Percentiles rank a stretch among this genome's conserved stretches.
phyloP scores from a whole-genome alignment of 495 filamentous ascomycete species.

The Aspergillus funiculosus region DNA sequence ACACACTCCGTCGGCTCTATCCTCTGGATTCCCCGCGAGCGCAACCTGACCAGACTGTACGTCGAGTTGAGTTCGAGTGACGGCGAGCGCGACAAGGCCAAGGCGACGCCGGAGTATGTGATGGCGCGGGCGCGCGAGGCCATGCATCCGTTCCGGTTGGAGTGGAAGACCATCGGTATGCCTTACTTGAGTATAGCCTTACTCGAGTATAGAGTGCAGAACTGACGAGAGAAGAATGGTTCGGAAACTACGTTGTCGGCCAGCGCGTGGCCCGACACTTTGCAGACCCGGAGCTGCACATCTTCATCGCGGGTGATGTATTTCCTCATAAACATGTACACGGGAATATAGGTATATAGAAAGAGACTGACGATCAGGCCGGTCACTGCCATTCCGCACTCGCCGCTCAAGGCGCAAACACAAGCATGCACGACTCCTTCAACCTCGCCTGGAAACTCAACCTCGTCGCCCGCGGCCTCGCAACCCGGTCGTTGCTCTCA shows the following conservation, averaged over 20 bases:
- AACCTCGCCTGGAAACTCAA: slow-evolving; percentile 85
- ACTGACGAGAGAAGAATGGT: slow-evolving; percentile 41
- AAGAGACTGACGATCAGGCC: slow-evolving; percentile 24
- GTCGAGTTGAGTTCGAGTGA: slow-evolving; percentile 68
- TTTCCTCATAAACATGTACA: slow-evolving; percentile 7
- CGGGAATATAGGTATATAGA: background rate
- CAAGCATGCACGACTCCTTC: slow-evolving; percentile 72
- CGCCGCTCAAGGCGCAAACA: slow-evolving; percentile 85
- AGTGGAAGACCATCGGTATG: slow-evolving; percentile 53
- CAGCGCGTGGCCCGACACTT: slow-evolving; percentile 71
- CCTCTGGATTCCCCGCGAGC: slow-evolving; percentile 70
- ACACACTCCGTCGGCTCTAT: slow-evolving; percentile 64
- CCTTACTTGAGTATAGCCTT: too few relatives aligned
- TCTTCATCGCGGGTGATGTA: slow-evolving; percentile 81
- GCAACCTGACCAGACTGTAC: slow-evolving; percentile 69
- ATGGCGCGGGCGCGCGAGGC: slow-evolving; percentile 61
- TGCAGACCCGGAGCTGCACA: slow-evolving; percentile 52
- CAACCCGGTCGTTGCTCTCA: slow-evolving; percentile 51
- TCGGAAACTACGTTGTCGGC: slow-evolving; percentile 58
- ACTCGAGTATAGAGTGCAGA: too few relatives aligned
- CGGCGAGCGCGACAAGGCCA: slow-evolving; percentile 54
- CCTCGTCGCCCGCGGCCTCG: slow-evolving; percentile 57
- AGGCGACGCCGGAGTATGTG: slow-evolving; percentile 61
- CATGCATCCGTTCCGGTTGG: slow-evolving; percentile 59
- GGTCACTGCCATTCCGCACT: slow-evolving; percentile 79